A percentile compares a stretch with the other conserved stretches of the same genome.
Conservation (phyloP, 2,329 filamentous ascomycete species). For the Aspergillus sergii region DNA sequence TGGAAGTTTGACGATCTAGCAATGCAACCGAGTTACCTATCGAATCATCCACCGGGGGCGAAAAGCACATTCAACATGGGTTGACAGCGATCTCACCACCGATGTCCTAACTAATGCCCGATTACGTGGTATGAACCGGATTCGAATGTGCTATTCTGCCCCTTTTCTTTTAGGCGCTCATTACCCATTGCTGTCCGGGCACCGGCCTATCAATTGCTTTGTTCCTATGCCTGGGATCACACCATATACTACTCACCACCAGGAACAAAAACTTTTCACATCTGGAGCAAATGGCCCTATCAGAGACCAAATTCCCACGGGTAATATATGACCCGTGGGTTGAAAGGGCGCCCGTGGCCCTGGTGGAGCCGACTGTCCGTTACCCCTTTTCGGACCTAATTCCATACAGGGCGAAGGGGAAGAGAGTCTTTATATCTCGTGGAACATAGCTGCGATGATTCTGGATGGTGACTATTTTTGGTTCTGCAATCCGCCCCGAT, state of each 20-base stretch:
- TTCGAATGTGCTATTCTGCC: not conserved
- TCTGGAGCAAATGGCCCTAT: not conserved
- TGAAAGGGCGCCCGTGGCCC: not conserved
- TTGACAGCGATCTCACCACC: not conserved
- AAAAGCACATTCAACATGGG: not conserved
- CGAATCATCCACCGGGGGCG: not conserved
- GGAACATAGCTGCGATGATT: not conserved
- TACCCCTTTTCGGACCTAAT: constrained; percentile 1
- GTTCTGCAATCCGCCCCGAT: not conserved
- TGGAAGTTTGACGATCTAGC: not conserved
- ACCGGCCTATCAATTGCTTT: not conserved
- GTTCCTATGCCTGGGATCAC: not conserved
- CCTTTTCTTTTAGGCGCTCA: not conserved
- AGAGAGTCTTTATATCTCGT: not conserved
- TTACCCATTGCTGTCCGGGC: not conserved
- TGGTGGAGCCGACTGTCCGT: not conserved
- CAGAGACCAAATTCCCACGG: not conserved
- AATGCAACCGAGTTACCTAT: not conserved
- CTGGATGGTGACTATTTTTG: not conserved
- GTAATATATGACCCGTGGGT: constrained; percentile 1
- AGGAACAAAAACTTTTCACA: not conserved
- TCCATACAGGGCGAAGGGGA: not conserved
- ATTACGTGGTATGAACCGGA: not conserved
- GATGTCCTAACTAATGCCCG: not conserved
- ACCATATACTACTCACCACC: not conserved